Percentiles rank a stretch among this genome's conserved stretches.
Evolutionary conservation across 1,284 basidiomycete genomes (phyloP).

Genomic region (Lignosus rhinocerotis): DNA sequence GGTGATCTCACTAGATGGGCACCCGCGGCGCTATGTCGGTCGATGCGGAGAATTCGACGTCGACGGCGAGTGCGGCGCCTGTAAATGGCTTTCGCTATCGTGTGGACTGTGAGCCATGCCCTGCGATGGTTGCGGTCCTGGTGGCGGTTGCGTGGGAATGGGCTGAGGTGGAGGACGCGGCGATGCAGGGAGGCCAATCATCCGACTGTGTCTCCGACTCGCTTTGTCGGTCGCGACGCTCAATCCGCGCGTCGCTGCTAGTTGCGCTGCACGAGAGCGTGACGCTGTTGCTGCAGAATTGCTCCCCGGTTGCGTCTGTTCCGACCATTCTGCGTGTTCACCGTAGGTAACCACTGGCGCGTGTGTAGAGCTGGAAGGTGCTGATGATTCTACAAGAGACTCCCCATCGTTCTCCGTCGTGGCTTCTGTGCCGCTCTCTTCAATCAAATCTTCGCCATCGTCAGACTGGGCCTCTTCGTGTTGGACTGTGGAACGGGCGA

Average conservation of each 20-base stretch:
- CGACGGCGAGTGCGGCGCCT: constrained; percentile 20
- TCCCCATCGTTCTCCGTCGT: constrained; percentile 61
- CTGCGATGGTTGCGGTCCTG: constrained; percentile 14
- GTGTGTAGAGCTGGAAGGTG: constrained; percentile 43
- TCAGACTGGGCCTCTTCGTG: constrained; percentile 63
- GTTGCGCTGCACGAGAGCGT: constrained; percentile 53
- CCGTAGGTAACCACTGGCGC: constrained; percentile 13
- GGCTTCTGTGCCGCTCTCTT: constrained; percentile 68
- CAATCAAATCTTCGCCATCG: constrained; percentile 66
- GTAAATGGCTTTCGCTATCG: neutral
- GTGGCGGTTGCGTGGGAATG: constrained; percentile 18
- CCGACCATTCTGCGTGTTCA: constrained; percentile 23
- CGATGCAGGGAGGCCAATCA: constrained; percentile 58
- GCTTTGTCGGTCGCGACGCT: constrained; percentile 61
- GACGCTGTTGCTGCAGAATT: constrained; percentile 17
- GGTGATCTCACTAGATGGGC: neutral
- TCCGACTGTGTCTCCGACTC: constrained; percentile 56
- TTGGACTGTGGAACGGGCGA: constrained; percentile 15
- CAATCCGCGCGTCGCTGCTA: constrained; percentile 70
- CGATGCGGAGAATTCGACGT: constrained; percentile 19
- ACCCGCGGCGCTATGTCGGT: constrained; percentile 22
- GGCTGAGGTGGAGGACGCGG: constrained; percentile 30
- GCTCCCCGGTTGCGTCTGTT: constrained; percentile 16
- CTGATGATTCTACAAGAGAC: constrained; percentile 46
- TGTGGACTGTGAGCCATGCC: constrained; percentile 4